Percentiles rank a stretch among this genome's conserved stretches.
Conservation (phyloP, 2,329 filamentous ascomycete species). For the Coniochaeta pulveracea region DNA sequence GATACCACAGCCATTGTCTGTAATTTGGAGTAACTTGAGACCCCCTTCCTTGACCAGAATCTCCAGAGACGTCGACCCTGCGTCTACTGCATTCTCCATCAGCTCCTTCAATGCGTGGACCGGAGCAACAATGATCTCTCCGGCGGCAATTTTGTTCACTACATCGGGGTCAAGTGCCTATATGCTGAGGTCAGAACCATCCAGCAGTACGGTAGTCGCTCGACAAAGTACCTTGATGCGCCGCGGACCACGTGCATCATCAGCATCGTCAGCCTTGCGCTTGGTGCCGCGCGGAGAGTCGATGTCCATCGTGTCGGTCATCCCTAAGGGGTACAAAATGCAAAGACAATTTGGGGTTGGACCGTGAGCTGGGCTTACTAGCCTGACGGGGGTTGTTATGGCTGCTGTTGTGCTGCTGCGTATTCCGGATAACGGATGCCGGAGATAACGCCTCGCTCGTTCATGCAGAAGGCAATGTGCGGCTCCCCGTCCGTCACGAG, state of each 20-base stretch:
- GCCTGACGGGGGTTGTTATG: neutral
- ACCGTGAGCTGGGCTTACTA: neutral
- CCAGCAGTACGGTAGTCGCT: neutral
- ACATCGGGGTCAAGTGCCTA: slow-evolving; percentile 84
- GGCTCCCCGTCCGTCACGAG: too few relatives aligned
- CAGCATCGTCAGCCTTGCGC: slow-evolving; percentile 9
- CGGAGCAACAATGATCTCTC: slow-evolving; percentile 95
- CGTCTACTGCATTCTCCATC: slow-evolving; percentile 94
- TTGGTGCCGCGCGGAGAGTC: slow-evolving; percentile 23
- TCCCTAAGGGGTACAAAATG: neutral
- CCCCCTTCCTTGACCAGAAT: slow-evolving; percentile 91
- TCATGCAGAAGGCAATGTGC: too few relatives aligned
- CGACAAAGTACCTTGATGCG: slow-evolving; percentile 7
- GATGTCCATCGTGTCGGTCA: slow-evolving; percentile 20
- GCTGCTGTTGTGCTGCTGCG: neutral
- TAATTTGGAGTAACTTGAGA: slow-evolving; percentile 89
- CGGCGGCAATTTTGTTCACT: slow-evolving; percentile 96
- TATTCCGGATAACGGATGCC: neutral
- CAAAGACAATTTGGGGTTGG: neutral
- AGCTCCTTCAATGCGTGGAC: slow-evolving; percentile 94
- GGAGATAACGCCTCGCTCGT: neutral
- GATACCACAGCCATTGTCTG: slow-evolving; percentile 93
- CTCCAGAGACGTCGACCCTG: slow-evolving; percentile 85
- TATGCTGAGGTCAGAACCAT: slow-evolving; percentile 3
- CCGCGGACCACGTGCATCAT: slow-evolving; percentile 2